Percentiles rank a stretch among this genome's conserved stretches.
These are phyloP conservation scores for Ilex aquifolium DNA, from an alignment of 257 asterid genomes.

Conservation along the genomic window DNA sequence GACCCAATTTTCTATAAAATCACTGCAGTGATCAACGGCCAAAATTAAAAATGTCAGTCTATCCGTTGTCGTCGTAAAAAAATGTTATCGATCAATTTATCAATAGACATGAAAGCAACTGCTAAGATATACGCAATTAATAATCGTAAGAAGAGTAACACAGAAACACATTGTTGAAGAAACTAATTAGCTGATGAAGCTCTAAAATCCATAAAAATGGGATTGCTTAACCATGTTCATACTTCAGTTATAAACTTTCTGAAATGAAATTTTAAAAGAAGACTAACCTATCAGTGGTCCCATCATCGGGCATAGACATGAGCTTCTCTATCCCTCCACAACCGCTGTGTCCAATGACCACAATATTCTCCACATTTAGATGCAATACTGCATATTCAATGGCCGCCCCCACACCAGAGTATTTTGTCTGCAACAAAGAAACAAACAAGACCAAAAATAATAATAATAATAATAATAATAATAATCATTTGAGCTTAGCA, in stretches of 20 bases:
- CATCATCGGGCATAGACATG: conserved; percentile 86
- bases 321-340: conserved; percentile 95
- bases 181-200: not conserved
- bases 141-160: too few relatives aligned
- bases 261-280: too few relatives aligned
- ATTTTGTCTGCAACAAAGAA: conserved; percentile 43
- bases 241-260: not conserved
- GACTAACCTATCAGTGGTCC: conserved; percentile 53
- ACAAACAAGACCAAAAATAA: not conserved
- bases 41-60: not conserved
- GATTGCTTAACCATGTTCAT: not conserved
- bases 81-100: too few relatives aligned
- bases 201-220: not conserved
- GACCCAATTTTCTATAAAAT: conserved; percentile 90
- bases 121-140: not conserved
- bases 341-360: conserved; percentile 86
- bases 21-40: conserved; percentile 27
- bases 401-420: conserved; percentile 83
- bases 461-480: too few relatives aligned
- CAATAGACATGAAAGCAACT: not conserved
- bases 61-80: too few relatives aligned
- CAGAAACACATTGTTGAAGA: not conserved
- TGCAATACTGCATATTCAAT: conserved; percentile 83
- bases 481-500: not conserved
- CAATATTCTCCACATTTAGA: conserved; percentile 81